Percentiles rank a stretch among this genome's conserved stretches.
Conservation (phyloP, 75 land plant genomes). For the Picea glauca region DNA sequence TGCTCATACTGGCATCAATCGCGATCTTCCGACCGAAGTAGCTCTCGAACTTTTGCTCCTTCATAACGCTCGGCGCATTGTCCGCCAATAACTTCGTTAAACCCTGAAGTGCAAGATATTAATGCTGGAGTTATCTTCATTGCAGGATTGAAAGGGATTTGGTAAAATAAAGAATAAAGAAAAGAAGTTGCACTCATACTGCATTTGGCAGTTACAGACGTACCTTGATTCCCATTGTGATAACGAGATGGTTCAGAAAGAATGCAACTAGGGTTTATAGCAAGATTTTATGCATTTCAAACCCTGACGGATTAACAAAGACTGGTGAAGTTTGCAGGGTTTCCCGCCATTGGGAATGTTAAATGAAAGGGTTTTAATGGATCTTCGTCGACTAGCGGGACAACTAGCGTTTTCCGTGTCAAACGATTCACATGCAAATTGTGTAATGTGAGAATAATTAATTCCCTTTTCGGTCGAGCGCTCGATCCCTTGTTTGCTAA, state of each 20-base stretch:
- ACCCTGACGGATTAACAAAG: slow-evolving; percentile 10
- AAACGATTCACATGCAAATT: too few species aligned
- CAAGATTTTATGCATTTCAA: background rate
- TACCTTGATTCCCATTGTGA: slow-evolving; percentile 15
- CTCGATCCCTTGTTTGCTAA: too few species aligned
- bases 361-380: too few species aligned
- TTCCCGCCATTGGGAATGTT: too few species aligned
- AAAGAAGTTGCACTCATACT: background rate
- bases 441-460: too few species aligned
- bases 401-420: too few species aligned
- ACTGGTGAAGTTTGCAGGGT: too few species aligned
- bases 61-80: slow-evolving; percentile 83
- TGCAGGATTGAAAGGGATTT: background rate
- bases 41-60: slow-evolving; percentile 60
- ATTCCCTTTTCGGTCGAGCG: too few species aligned
- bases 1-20: slow-evolving; percentile 98
- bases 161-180: too few species aligned
- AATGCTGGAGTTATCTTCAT: background rate
- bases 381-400: too few species aligned
- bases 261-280: background rate
- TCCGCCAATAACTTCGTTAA: slow-evolving; percentile 90
- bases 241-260: background rate
- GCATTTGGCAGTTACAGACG: background rate
- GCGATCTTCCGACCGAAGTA: slow-evolving; percentile 91
- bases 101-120: slow-evolving; percentile 39